Percentiles rank a stretch among this genome's conserved stretches.
These are phyloP conservation scores for Chlorophyllum brunneum DNA, from an alignment of 768 basidiomycete genomes.

Conservation along the genomic window DNA sequence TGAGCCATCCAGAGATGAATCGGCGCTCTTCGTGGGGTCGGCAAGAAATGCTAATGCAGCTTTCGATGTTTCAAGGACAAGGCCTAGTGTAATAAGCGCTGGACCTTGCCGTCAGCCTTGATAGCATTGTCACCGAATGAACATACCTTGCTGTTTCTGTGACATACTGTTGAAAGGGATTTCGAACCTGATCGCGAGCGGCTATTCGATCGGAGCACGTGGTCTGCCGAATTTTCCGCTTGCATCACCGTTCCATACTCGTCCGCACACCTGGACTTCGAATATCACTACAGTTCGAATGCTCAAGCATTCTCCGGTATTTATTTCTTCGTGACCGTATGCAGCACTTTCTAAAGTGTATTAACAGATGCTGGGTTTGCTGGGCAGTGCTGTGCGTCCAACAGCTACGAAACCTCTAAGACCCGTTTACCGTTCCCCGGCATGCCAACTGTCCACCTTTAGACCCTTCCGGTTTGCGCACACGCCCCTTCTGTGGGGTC, in stretches of 20 bases:
- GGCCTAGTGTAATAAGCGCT: slow-evolving; percentile 30
- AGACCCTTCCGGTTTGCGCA: neutral
- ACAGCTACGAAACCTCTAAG: slow-evolving; percentile 2
- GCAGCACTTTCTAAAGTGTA: neutral
- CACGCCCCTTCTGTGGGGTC: slow-evolving; percentile 6
- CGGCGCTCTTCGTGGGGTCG: slow-evolving; percentile 15
- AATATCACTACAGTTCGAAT: slow-evolving; percentile 18
- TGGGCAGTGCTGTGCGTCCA: slow-evolving; percentile 11
- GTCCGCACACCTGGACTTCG: slow-evolving; percentile 6
- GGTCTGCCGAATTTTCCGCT: slow-evolving; percentile 13
- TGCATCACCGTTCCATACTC: slow-evolving; percentile 17
- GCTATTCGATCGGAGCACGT: slow-evolving; percentile 9
- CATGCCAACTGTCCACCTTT: slow-evolving; percentile 16
- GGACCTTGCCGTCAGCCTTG: slow-evolving; percentile 3
- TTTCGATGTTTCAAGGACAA: slow-evolving; percentile 34
- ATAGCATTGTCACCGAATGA: neutral
- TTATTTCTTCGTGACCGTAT: neutral
- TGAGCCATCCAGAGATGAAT: slow-evolving; percentile 18
- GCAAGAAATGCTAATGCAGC: slow-evolving; percentile 29
- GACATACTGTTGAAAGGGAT: slow-evolving; percentile 23
- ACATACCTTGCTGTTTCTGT: slow-evolving; percentile 37
- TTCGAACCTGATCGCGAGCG: slow-evolving; percentile 16
- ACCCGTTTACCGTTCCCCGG: slow-evolving; percentile 5
- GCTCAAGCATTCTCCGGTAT: slow-evolving; percentile 17
- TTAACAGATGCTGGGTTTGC: slow-evolving; percentile 13